Base-by-base conservation (phyloP, 495 filamentous ascomycete genomes). In the Aspergillus ostianus region DNA sequence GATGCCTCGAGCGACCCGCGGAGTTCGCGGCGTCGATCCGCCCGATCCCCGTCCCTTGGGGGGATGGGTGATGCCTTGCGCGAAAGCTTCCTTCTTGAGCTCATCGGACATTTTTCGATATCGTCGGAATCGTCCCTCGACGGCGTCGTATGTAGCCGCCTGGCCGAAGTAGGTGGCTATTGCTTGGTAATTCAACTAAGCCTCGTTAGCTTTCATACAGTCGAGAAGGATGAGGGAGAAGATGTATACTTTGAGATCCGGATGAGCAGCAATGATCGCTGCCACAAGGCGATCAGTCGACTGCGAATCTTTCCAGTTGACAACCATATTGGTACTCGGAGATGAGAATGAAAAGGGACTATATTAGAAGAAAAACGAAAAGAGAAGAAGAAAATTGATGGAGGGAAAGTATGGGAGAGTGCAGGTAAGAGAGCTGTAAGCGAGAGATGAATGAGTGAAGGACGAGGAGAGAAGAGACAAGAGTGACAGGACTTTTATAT, bases 241-340 rank as follows among this genome's bases (percentile, higher is more conserved):
- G 51, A 47, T 5, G 48, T 4, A 18, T 61, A 71, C 65, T 55
- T 64, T 70, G 1, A 65, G 48, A 1, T 12, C 15, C 2, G 68
- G 63, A 29, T 72, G 64, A 4, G 69, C 70, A 6, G 72, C 75
- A 5, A 76, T 59, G 7, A 75, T 51, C 6, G 70, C 59, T 6
- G 66, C 72, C 3, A 78, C 15, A 0, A 78, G 60, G 18, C 75
- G 72, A 17, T 72, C 61, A 23, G 57, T 67, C 9, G 67, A 61
- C 4, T 72, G 67, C 0, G 60, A 10, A 0, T 50, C 53, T 49
- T 72, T 76, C 75, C 75, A 78, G 47, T 78, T 73, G 2, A 77
- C 67, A 73, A 78, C 67, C 75, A 78, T 77, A n/a, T 58, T 70
- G 59, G 21, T 41, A 32, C 27, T 21, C 30, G 20, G 47, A 47